Evolutionary conservation across 2,329 filamentous ascomycete species (phyloP).

Genomic region (Camillea tinctor): DNA sequence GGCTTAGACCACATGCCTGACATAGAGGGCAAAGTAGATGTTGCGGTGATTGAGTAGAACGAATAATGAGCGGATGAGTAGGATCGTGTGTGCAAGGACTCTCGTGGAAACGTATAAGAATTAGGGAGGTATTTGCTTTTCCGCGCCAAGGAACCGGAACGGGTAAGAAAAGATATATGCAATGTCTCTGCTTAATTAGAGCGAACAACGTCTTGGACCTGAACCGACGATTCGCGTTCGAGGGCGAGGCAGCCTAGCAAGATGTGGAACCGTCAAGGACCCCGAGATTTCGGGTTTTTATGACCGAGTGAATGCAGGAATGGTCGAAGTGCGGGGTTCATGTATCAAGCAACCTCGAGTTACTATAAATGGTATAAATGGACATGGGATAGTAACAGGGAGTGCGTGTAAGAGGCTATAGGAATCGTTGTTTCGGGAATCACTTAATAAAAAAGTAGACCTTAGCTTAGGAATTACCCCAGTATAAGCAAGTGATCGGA

Average conservation of each 20-base stretch:
- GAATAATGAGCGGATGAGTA: too few species aligned
- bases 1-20: conserved; percentile 3
- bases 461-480: too few species aligned
- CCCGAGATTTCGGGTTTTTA: background rate
- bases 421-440: too few species aligned
- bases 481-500: too few species aligned
- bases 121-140: background rate
- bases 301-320: background rate
- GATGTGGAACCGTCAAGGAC: background rate
- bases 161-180: background rate
- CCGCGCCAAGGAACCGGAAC: background rate
- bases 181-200: background rate
- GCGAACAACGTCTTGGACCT: background rate
- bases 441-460: too few species aligned
- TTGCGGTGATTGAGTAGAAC: too few species aligned
- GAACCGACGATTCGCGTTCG: background rate
- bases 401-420: too few species aligned
- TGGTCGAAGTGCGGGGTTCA: background rate
- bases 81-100: background rate
- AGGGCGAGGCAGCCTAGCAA: background rate
- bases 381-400: too few species aligned
- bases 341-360: too few species aligned
- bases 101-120: background rate
- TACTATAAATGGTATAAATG: too few species aligned
- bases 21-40: background rate